Percentiles rank a stretch among this genome's conserved stretches.
Evolutionary conservation across 2,329 filamentous ascomycete genomes (phyloP).

Genomic region (Colletotrichum sp.): DNA sequence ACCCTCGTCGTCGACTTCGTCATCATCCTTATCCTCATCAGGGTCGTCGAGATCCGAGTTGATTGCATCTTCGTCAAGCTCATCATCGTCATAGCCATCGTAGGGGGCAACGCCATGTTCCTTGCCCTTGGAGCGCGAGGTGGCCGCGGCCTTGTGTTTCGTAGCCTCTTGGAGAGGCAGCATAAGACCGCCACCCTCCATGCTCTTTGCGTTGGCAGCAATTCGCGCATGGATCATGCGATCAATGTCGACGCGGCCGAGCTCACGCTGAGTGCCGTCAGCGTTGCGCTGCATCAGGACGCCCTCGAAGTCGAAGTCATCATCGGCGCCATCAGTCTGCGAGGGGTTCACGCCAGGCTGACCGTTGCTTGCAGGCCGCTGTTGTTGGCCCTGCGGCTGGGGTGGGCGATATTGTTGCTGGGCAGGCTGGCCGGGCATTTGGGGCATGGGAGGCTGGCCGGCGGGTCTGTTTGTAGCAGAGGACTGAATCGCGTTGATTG

Average conservation of each 20-base stretch:
- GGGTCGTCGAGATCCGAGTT: conserved; percentile 98
- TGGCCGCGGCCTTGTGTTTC: conserved; percentile 33
- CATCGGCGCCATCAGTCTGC: conserved; percentile 78
- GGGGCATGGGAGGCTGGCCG: conserved; percentile 35
- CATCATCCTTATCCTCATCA: conserved; percentile 83
- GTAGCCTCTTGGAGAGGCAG: conserved; percentile 67
- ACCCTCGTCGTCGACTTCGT: conserved; percentile 86
- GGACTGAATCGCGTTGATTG: conserved; percentile 67
- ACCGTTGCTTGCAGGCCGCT: conserved; percentile 24
- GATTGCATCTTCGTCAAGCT: conserved; percentile 90
- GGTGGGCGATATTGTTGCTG: conserved; percentile 28
- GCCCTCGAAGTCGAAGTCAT: conserved; percentile 60
- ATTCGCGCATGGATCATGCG: conserved; percentile 72
- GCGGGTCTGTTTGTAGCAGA: conserved; percentile 32
- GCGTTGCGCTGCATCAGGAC: conserved; percentile 64
- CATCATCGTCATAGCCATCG: conserved; percentile 70
- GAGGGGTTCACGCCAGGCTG: conserved; percentile 28
- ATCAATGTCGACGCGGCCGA: conserved; percentile 70
- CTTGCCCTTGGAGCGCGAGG: conserved; percentile 21
- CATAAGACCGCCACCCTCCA: conserved; percentile 81
- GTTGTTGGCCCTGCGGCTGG: conserved; percentile 34
- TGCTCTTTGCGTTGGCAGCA: conserved; percentile 67
- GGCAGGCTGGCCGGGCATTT: conserved; percentile 27
- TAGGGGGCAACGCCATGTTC: conserved; percentile 50
- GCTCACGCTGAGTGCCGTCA: conserved; percentile 58